Evolutionary conservation across 208 protist genomes (phyloP), one percentile per base, ranked within the genome.

Genomic region (Herpetomonas samuelpessoai): DNA sequence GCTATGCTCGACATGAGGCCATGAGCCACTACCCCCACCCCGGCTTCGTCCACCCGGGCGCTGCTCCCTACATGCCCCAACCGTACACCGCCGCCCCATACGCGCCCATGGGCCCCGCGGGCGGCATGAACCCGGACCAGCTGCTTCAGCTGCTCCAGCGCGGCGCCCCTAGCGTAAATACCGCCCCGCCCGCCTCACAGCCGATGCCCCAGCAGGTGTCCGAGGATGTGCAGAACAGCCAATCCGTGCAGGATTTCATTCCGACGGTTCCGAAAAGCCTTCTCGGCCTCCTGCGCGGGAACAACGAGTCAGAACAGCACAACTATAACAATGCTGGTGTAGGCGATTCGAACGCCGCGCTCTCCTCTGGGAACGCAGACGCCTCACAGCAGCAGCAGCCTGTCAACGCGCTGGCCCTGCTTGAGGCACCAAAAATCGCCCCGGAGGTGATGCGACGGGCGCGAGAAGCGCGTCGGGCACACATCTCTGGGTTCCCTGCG

Each of bases 401-500:
- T 14, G 56, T 59, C 10, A 22, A 56, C 12, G 62, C 70, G 21
- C 53, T 90, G 27, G 54, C 74, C 26, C 57, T 81, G n/a, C 50
- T 95, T 7, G 73, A 87, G 56, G 74, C 79, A 18, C 85, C 82
- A 10, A 92, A 91, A 55, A 83, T 95, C 29, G 66, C 65, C 0
- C 88, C 79, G 1, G 82, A 86, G 30, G 68, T 70, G 16, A 81
- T 88, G 61, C 70, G 76, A 24, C 71, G 74, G 2, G 78, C 79
- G 19, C 76, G 86, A 0, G 86, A 93, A 69, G 67, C 79, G 28
- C 83, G 89, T 19, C 85, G 89, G n/a, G 81, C 81, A 3, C 89
- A 93, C 74, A 62, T 93, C 53, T 84, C 81, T 28, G 83, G 81
- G 31, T 93, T 93, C 56, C 81, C 86, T 1, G 47, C 46, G n/a